Evolutionary conservation across 768 basidiomycete species (phyloP).

Genomic region (Trametopsis cervina): DNA sequence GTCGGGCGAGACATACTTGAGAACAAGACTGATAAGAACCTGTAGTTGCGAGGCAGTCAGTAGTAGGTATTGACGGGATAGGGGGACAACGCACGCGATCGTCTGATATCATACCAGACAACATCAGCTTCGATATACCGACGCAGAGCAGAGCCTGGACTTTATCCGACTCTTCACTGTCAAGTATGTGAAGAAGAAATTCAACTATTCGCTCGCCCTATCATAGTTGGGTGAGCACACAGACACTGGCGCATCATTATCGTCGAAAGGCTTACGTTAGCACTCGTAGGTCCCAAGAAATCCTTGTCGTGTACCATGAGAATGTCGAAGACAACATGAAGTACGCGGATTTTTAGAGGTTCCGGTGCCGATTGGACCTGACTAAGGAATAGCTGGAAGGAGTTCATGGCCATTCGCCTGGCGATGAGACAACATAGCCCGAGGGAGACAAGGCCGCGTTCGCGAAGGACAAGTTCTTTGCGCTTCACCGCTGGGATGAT

Average conservation of each 20-base stretch:
- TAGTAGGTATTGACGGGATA: background rate
- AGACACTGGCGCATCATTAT: too few species aligned
- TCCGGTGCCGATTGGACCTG: constrained; percentile 65
- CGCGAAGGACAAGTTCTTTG: constrained; percentile 75
- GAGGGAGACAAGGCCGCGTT: constrained; percentile 73
- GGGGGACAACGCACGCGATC: constrained; percentile 42
- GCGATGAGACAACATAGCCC: constrained; percentile 86
- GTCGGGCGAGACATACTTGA: constrained; percentile 72
- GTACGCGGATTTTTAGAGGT: constrained; percentile 56
- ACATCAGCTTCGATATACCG: constrained; percentile 81
- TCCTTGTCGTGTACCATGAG: constrained; percentile 76
- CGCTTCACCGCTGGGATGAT: constrained; percentile 88
- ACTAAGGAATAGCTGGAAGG: constrained; percentile 75
- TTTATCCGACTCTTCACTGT: constrained; percentile 47
- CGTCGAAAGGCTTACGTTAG: constrained; percentile 28
- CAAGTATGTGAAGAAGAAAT: constrained; percentile 50
- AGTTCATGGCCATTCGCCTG: constrained; percentile 57
- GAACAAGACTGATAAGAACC: constrained; percentile 42
- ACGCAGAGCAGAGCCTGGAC: constrained; percentile 69
- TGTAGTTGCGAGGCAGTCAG: constrained; percentile 12
- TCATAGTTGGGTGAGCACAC: background rate
- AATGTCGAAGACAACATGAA: constrained; percentile 82
- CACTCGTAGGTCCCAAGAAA: constrained; percentile 43
- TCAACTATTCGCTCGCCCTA: constrained; percentile 58
- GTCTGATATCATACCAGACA: constrained; percentile 70